A percentile compares a stretch with the other conserved stretches of the same genome.
These are phyloP conservation scores for Talaromyces sp. DNA, from an alignment of 2,329 filamentous ascomycete species.

Conservation along the genomic window DNA sequence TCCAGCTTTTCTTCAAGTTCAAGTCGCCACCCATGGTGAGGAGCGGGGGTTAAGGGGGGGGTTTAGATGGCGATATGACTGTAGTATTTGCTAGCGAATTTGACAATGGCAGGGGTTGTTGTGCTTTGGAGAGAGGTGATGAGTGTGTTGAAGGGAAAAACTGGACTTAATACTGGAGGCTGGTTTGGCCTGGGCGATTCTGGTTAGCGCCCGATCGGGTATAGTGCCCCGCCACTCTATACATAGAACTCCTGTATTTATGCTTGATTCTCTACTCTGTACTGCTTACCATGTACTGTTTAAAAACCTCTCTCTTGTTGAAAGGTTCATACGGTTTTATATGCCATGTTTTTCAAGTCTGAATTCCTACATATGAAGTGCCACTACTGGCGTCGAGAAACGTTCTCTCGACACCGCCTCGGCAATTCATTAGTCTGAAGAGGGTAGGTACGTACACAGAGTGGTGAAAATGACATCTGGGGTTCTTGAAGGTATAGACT, in stretches of 20 bases:
- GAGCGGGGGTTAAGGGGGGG: neutral
- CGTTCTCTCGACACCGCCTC: too few species aligned
- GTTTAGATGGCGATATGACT: neutral
- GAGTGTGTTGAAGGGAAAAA: neutral
- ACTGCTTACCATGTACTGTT: too few species aligned
- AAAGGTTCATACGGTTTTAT: too few species aligned
- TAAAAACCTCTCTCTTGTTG: too few species aligned
- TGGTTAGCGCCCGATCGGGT: neutral
- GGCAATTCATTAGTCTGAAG: too few species aligned
- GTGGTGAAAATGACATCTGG: conserved; percentile 99
- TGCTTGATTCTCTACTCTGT: too few species aligned
- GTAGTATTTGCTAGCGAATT: neutral
- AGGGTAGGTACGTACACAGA: too few species aligned
- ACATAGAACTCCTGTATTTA: too few species aligned
- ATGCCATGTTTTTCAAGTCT: too few species aligned
- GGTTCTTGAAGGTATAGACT: conserved; percentile 83
- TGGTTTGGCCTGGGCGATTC: neutral
- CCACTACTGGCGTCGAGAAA: too few species aligned
- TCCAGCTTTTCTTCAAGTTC: conserved; percentile 69
- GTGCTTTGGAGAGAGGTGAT: neutral
- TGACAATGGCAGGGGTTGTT: neutral
- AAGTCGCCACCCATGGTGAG: conserved; percentile 85
- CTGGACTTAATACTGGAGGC: neutral
- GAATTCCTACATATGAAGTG: too few species aligned
- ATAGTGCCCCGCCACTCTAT: neutral